phyloP scores from a whole-genome alignment of 108 stramenopile species.

The Cyclotella choctawhatcheeana region DNA sequence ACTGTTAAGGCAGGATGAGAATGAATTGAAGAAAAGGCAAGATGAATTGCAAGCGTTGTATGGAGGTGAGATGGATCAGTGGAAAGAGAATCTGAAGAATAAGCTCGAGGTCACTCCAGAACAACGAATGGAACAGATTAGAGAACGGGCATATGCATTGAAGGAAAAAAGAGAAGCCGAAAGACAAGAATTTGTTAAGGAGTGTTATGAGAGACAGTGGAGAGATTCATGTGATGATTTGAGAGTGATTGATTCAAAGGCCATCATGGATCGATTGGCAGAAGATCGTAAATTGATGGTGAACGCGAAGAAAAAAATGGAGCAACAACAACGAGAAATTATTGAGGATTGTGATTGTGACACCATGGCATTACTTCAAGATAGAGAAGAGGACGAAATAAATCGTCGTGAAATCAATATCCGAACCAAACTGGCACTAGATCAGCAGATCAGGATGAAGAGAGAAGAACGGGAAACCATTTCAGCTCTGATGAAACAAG shows the following conservation, averaged over 20 bases:
- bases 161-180: conserved; percentile 47
- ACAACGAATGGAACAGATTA: conserved; percentile 50
- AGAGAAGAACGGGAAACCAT: conserved; percentile 21
- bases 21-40: conserved; percentile 21
- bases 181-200: conserved; percentile 53
- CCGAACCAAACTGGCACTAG: conserved; percentile 28
- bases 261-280: conserved; percentile 42
- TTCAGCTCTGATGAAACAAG: conserved; percentile 17
- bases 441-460: conserved; percentile 52
- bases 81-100: conserved; percentile 31
- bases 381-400: conserved; percentile 25
- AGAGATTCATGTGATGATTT: conserved; percentile 72
- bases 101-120: conserved; percentile 42
- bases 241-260: conserved; percentile 63
- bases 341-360: neutral
- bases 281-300: conserved; percentile 40
- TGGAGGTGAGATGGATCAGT: conserved; percentile 29
- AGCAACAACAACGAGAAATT: neutral
- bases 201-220: conserved; percentile 72
- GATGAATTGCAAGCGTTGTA: conserved; percentile 40
- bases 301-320: conserved; percentile 14
- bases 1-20: conserved; percentile 24
- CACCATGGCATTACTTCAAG: conserved; percentile 18
- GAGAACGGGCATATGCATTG: conserved; percentile 39
- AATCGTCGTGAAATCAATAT: conserved; percentile 20